Evolutionary conservation across 2,329 filamentous ascomycete species (phyloP).

Genomic region (Aspergillus versicolor): DNA sequence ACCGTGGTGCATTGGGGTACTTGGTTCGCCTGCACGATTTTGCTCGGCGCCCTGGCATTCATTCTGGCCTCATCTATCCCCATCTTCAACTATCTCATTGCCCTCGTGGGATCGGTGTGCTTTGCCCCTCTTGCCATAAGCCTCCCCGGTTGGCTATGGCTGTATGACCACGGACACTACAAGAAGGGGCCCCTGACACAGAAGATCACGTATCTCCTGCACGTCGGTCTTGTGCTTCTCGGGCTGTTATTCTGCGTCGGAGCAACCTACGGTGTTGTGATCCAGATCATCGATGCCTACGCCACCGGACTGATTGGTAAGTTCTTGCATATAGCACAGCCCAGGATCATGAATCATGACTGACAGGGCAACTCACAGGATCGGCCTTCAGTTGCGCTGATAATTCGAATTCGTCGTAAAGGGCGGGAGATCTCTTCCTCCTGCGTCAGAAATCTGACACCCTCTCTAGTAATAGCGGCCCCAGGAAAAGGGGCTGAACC

Average conservation of each 20-base stretch:
- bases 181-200: constrained; percentile 36
- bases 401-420: constrained; percentile 10
- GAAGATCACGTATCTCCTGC: constrained; percentile 41
- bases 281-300: constrained; percentile 20
- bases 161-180: constrained; percentile 48
- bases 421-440: not conserved
- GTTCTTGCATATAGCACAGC: not conserved
- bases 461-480: not conserved
- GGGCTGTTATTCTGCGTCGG: constrained; percentile 50
- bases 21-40: constrained; percentile 50
- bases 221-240: constrained; percentile 45
- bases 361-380: not conserved
- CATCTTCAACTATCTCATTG: constrained; percentile 55
- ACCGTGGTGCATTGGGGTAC: constrained; percentile 52
- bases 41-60: constrained; percentile 47
- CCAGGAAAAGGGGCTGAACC: too few relatives aligned
- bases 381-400: constrained; percentile 18
- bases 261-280: constrained; percentile 36
- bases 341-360: too few relatives aligned
- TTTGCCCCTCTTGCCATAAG: constrained; percentile 53
- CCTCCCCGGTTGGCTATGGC: constrained; percentile 52
- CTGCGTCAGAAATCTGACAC: too few relatives aligned
- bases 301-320: constrained; percentile 10
- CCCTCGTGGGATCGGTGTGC: constrained; percentile 50
- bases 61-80: constrained; percentile 55